A percentile compares a stretch with the other conserved stretches of the same genome.
Conservation (phyloP, 2,329 filamentous ascomycete genomes). For the Pestalotiopsis sp. region DNA sequence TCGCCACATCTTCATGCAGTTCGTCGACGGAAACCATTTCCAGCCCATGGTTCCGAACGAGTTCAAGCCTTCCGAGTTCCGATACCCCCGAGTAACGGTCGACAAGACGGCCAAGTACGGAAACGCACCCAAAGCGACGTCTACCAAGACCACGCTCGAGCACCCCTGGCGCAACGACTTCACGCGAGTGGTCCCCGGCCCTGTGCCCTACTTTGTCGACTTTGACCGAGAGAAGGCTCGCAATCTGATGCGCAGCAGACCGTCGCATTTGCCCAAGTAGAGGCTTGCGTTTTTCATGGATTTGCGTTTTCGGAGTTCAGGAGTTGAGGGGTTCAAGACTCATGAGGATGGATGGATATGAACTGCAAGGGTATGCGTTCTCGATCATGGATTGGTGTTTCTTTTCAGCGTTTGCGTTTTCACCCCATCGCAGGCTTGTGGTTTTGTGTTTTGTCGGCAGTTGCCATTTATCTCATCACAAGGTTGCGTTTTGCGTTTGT, state of each 20-base stretch:
- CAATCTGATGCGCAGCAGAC: conserved; percentile 10
- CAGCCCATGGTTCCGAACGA: conserved; percentile 34
- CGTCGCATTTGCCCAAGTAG: background rate
- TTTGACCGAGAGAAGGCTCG: conserved; percentile 15
- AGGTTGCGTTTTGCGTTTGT: too few relatives aligned
- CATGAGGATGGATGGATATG: too few relatives aligned
- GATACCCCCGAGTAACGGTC: conserved; percentile 29
- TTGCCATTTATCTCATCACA: too few relatives aligned
- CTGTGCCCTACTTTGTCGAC: conserved; percentile 21
- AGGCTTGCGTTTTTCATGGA: too few relatives aligned
- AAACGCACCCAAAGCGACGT: conserved; percentile 19
- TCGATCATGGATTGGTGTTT: too few relatives aligned
- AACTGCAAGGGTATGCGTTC: too few relatives aligned
- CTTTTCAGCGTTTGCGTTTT: too few relatives aligned
- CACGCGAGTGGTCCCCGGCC: conserved; percentile 20
- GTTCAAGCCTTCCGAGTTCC: conserved; percentile 31
- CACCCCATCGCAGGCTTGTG: too few relatives aligned
- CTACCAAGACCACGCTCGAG: conserved; percentile 12
- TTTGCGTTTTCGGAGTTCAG: too few relatives aligned
- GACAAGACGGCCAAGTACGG: conserved; percentile 20
- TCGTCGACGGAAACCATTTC: conserved; percentile 26
- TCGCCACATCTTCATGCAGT: conserved; percentile 33
- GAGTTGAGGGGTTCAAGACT: too few relatives aligned
- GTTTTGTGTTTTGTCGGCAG: too few relatives aligned
- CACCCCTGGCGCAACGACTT: conserved; percentile 28